phyloP scores from a whole-genome alignment of 163 green algal genomes.

The Scenedesmus sp. region DNA sequence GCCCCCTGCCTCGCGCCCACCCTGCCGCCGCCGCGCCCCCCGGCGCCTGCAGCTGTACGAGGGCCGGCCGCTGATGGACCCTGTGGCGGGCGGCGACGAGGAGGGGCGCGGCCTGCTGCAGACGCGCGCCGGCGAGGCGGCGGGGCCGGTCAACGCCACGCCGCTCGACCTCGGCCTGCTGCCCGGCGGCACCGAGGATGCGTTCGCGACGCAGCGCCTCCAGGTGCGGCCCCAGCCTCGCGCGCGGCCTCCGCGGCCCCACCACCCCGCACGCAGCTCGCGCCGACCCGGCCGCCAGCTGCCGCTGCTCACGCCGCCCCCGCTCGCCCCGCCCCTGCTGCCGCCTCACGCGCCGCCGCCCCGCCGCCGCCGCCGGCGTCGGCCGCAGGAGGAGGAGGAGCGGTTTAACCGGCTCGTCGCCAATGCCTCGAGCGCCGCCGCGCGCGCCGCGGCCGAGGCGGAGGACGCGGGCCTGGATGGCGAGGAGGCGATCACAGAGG shows the following conservation, averaged over 20 bases:
- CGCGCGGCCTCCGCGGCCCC: no score
- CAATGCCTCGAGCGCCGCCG: conserved; percentile 1
- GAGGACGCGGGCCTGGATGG: conserved; percentile 14
- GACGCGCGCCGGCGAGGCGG: conserved; percentile 9
- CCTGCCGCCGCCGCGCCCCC: no score
- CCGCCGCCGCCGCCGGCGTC: no score
- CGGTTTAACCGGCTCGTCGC: no score
- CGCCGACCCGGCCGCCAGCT: no score
- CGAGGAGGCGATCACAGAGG: not conserved
- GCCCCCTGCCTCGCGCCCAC: not conserved
- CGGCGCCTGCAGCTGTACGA: conserved; percentile 15
- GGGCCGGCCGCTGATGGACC: conserved; percentile 19
- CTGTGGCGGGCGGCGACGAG: conserved; percentile 17
- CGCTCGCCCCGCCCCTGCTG: no score
- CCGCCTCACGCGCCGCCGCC: no score
- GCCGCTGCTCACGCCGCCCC: conserved; percentile 55
- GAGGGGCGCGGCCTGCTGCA: conserved; percentile 38
- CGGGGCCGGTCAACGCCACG: conserved; percentile 49
- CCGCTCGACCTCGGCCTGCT: conserved; percentile 62
- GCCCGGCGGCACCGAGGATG: conserved; percentile 43
- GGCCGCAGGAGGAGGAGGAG: conserved; percentile 38
- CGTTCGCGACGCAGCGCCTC: conserved; percentile 46
- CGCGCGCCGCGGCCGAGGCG: not conserved
- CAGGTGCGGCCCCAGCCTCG: no score
- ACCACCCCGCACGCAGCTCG: no score